Evolutionary conservation across 768 basidiomycete species (phyloP).

Genomic region (Boletus vinaceobasis): DNA sequence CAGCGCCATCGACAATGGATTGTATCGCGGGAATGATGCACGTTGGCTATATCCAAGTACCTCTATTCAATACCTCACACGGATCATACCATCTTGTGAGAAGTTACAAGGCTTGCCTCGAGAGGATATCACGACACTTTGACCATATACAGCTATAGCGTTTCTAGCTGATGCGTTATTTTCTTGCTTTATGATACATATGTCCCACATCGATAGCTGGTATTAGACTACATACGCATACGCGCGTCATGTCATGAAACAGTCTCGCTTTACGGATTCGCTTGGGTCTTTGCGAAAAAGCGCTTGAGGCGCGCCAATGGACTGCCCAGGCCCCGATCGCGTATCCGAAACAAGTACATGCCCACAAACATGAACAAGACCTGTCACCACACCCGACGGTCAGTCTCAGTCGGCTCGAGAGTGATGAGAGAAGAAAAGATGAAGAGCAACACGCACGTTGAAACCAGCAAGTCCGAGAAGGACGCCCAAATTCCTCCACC

Average conservation of each 20-base stretch:
- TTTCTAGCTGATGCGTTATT: too few relatives aligned
- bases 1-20: slow-evolving; percentile 40
- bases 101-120: too few relatives aligned
- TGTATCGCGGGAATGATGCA: slow-evolving; percentile 17
- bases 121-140: too few relatives aligned
- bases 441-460: not conserved
- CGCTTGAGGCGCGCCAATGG: not conserved
- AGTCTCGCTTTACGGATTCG: not conserved
- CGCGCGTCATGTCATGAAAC: not conserved
- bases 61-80: not conserved
- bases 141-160: too few relatives aligned
- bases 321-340: not conserved
- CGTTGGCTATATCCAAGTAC: not conserved
- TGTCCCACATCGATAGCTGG: too few relatives aligned
- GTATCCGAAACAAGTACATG: not conserved
- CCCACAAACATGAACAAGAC: not conserved
- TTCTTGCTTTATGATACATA: too few relatives aligned
- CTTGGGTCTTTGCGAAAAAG: not conserved
- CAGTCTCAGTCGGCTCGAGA: too few relatives aligned
- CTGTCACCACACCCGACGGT: not conserved
- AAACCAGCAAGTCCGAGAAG: not conserved
- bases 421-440: not conserved
- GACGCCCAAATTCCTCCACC: slow-evolving; percentile 12
- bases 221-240: too few relatives aligned
- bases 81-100: too few relatives aligned